Percentiles rank a stretch among this genome's conserved stretches.
Evolutionary conservation across 2,329 filamentous ascomycete genomes (phyloP).

Genomic region (Sclerotinia nivalis): DNA sequence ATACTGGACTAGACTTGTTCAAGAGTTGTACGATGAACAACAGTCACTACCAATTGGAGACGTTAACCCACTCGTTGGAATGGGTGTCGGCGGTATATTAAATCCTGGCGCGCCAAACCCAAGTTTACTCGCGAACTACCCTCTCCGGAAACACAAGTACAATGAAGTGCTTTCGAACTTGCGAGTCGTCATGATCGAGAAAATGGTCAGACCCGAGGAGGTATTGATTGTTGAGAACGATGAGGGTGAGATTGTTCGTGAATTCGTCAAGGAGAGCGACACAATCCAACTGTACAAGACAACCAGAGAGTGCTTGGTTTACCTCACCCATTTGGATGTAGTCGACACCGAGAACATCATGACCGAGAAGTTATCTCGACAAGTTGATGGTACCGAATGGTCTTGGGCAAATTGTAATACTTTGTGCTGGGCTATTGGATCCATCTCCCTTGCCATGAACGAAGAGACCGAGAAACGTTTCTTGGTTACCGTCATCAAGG

Average conservation of each 20-base stretch:
- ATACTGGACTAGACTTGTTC: slow-evolving; percentile 98
- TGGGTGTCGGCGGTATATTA: slow-evolving; percentile 68
- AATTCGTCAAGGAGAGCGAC: slow-evolving; percentile 99
- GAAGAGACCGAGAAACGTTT: slow-evolving; percentile 99
- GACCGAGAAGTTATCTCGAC: slow-evolving; percentile 94
- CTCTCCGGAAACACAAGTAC: slow-evolving; percentile 97
- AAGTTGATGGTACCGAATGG: slow-evolving; percentile 95
- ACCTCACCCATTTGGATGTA: slow-evolving; percentile 95
- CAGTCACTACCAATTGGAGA: slow-evolving; percentile 93
- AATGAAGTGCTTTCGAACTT: slow-evolving; percentile 90
- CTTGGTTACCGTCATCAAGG: slow-evolving; percentile 97
- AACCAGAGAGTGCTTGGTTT: slow-evolving; percentile 93
- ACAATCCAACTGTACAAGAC: slow-evolving; percentile 99
- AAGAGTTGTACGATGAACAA: slow-evolving; percentile 99
- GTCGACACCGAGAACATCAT: slow-evolving; percentile 98
- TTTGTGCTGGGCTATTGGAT: slow-evolving; percentile 98
- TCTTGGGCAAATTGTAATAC: slow-evolving; percentile 99
- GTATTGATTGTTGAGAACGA: slow-evolving; percentile 99
- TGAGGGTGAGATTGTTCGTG: slow-evolving; percentile 96
- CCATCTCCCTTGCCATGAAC: slow-evolving; percentile 98
- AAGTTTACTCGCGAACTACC: slow-evolving; percentile 81
- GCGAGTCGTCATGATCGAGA: slow-evolving; percentile 98
- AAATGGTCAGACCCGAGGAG: slow-evolving; percentile 98
- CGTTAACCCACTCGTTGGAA: slow-evolving; percentile 82
- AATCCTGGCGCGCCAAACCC: slow-evolving; percentile 86